Evolutionary conservation across 805 yeast genomes (phyloP).

Genomic region (Ogataea glucozyma): DNA sequence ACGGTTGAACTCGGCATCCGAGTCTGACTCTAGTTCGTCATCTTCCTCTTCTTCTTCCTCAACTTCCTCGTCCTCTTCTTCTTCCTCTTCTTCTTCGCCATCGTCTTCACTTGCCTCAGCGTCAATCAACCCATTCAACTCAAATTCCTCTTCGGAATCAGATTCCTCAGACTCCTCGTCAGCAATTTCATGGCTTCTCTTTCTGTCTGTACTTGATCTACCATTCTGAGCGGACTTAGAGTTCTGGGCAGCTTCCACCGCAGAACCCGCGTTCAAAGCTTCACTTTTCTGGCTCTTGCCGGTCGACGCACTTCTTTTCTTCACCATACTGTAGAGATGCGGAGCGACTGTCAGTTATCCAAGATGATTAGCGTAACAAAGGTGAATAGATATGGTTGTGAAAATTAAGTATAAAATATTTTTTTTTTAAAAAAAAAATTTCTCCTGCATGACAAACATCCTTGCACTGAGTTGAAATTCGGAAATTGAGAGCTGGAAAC

Average conservation of each 20-base stretch:
- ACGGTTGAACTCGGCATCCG: slow-evolving; percentile 18
- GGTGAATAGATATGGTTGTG: background rate
- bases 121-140: slow-evolving; percentile 41
- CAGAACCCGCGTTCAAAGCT: background rate
- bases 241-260: background rate
- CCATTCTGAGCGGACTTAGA: background rate
- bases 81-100: slow-evolving; percentile 31
- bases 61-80: slow-evolving; percentile 50
- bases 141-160: slow-evolving; percentile 26
- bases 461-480: background rate
- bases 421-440: slow-evolving; percentile 2
- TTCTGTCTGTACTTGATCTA: slow-evolving; percentile 7
- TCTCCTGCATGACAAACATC: slow-evolving; percentile 1
- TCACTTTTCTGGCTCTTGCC: background rate
- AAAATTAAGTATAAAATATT: slow-evolving; percentile 2
- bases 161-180: slow-evolving; percentile 23
- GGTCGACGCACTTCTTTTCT: slow-evolving; percentile 7
- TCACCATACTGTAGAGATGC: slow-evolving; percentile 3
- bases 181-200: slow-evolving; percentile 14
- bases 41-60: slow-evolving; percentile 39
- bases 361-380: too few relatives aligned
- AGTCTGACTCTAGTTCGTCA: slow-evolving; percentile 12
- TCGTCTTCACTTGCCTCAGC: slow-evolving; percentile 38
- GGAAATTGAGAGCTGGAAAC: background rate
- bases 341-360: slow-evolving; percentile 2